Conservation (phyloP, 108 stramenopile genomes). For the Cyclostephanos tholiformis region DNA sequence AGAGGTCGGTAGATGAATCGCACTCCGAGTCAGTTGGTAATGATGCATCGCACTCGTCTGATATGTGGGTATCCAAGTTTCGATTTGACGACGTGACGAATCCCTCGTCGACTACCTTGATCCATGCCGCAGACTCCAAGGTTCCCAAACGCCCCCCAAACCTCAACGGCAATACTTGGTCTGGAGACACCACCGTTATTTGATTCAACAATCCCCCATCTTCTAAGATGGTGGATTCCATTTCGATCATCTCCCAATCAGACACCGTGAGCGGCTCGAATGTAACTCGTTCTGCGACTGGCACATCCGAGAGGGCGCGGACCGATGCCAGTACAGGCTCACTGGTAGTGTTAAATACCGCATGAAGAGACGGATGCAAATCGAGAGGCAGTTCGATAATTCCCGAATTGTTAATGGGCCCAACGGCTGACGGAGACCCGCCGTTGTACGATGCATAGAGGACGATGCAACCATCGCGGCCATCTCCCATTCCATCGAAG, state of each 20-base stretch:
- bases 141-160: slow-evolving; percentile 19
- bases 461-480: slow-evolving; percentile 12
- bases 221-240: slow-evolving; percentile 64
- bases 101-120: slow-evolving; percentile 45
- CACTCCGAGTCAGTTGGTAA: slow-evolving; percentile 34
- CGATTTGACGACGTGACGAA: slow-evolving; percentile 11
- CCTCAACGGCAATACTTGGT: slow-evolving; percentile 55
- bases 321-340: slow-evolving; percentile 45
- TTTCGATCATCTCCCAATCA: slow-evolving; percentile 83
- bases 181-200: slow-evolving; percentile 65
- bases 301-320: slow-evolving; percentile 44
- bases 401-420: slow-evolving; percentile 17
- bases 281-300: slow-evolving; percentile 42
- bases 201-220: slow-evolving; percentile 69
- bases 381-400: slow-evolving; percentile 43
- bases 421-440: slow-evolving; percentile 41
- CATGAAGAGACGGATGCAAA: slow-evolving; percentile 45
- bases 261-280: slow-evolving; percentile 67
- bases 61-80: not conserved
- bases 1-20: slow-evolving; percentile 14
- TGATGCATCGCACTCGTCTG: slow-evolving; percentile 21
- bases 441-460: slow-evolving; percentile 76
- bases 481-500: not conserved
- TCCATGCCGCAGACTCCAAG: slow-evolving; percentile 43
- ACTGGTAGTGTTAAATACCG: slow-evolving; percentile 28